Conservation (phyloP, 768 basidiomycete genomes). For the Hemileccinum impolitum region DNA sequence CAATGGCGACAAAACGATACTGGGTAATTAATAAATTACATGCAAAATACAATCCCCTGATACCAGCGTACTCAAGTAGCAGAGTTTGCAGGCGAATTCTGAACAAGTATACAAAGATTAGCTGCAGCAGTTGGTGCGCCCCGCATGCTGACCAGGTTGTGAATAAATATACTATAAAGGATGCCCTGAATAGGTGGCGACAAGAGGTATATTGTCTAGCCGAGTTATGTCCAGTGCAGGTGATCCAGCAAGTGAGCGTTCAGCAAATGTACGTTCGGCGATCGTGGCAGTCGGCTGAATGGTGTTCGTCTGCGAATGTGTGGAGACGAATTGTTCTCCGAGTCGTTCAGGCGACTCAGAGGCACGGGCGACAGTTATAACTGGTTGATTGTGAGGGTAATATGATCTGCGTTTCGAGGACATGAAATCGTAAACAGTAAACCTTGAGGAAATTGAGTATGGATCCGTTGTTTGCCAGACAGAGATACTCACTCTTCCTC, state of each 20-base stretch:
- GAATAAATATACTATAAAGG: slow-evolving; percentile 3
- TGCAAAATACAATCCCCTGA: slow-evolving; percentile 11
- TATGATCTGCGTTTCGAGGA: slow-evolving; percentile 74
- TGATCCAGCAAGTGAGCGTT: slow-evolving; percentile 42
- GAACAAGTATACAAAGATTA: slow-evolving; percentile 10
- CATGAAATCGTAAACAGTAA: slow-evolving; percentile 85
- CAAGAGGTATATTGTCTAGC: slow-evolving; percentile 43
- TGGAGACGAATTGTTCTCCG: slow-evolving; percentile 25
- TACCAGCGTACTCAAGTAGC: neutral
- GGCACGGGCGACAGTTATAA: slow-evolving; percentile 31
- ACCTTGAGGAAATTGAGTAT: slow-evolving; percentile 45
- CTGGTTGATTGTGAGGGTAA: slow-evolving; percentile 80
- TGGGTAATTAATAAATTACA: slow-evolving; percentile 9
- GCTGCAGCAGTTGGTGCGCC: slow-evolving; percentile 2
- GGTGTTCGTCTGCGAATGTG: slow-evolving; percentile 38
- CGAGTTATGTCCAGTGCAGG: slow-evolving; percentile 30
- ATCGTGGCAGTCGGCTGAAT: slow-evolving; percentile 43
- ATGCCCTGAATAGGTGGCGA: slow-evolving; percentile 21
- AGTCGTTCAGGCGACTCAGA: slow-evolving; percentile 27
- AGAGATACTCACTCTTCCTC: slow-evolving; percentile 76
- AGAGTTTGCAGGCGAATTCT: neutral
- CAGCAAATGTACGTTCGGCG: slow-evolving; percentile 37
- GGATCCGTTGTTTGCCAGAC: neutral
- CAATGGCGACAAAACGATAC: no score
- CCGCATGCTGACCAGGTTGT: neutral